phyloP scores from a whole-genome alignment of 441 rosid genomes.

The Manihot esculenta region DNA sequence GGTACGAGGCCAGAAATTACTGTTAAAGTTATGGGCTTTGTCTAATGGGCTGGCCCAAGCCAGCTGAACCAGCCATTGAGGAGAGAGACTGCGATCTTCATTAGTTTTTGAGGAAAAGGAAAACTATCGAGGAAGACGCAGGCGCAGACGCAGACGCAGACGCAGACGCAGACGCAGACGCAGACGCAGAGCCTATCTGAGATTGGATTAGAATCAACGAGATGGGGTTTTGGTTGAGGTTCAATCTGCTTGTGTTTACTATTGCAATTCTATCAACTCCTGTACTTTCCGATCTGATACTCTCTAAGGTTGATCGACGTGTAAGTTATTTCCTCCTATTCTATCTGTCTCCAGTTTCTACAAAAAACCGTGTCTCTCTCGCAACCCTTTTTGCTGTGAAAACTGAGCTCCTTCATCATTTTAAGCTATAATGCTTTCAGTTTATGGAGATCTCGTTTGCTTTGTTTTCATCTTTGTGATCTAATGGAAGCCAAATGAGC shows the following conservation, averaged over 20 bases:
- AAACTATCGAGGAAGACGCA: slow-evolving; percentile 3
- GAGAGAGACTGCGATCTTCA: no score
- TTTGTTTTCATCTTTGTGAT: not conserved
- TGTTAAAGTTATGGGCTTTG: no score
- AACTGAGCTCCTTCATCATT: not conserved
- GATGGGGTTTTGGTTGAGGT: slow-evolving; percentile 42
- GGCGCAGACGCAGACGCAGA: no score
- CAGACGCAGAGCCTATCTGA: not conserved
- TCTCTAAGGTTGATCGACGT: slow-evolving; percentile 89
- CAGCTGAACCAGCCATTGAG: no score
- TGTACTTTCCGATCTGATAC: slow-evolving; percentile 69
- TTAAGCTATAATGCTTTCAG: not conserved
- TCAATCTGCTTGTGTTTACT: slow-evolving; percentile 39
- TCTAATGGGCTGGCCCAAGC: no score
- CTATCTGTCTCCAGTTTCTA: not conserved
- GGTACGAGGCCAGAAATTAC: no score
- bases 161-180: no score
- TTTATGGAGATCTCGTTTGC: slow-evolving; percentile 6
- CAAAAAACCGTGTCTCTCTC: not conserved
- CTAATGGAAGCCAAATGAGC: no score
- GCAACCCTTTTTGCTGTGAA: not conserved
- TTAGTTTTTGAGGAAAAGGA: not conserved
- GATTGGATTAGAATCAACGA: not conserved
- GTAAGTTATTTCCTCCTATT: slow-evolving; percentile 44
- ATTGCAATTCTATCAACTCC: slow-evolving; percentile 48